A percentile compares a stretch with the other conserved stretches of the same genome.
Conservation (phyloP, 1,284 basidiomycete species). For the Ganoderma lucidum region DNA sequence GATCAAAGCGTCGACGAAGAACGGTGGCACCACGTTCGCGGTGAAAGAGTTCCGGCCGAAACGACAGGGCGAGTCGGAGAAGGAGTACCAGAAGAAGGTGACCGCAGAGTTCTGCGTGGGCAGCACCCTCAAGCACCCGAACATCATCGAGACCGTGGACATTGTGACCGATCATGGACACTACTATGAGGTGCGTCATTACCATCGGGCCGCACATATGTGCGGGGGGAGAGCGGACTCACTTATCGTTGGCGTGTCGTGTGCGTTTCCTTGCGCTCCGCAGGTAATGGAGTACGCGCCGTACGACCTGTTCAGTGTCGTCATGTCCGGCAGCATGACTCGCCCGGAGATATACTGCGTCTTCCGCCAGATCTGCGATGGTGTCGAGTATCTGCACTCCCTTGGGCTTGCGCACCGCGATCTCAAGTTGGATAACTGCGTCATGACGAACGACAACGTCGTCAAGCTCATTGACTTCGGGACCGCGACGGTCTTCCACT, state of each 20-base stretch:
- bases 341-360: conserved; percentile 99
- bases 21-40: conserved; percentile 87
- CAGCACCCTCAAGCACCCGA: conserved; percentile 92
- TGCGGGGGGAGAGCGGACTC: conserved; percentile 6
- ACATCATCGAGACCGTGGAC: conserved; percentile 98
- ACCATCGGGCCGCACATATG: not conserved
- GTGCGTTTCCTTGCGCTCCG: conserved; percentile 11
- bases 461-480: conserved; percentile 99
- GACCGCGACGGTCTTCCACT: conserved; percentile 98
- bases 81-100: conserved; percentile 99
- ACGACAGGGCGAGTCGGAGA: conserved; percentile 87
- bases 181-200: conserved; percentile 88
- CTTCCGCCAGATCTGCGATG: conserved; percentile 98
- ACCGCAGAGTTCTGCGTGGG: conserved; percentile 99
- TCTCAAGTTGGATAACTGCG: conserved; percentile 99
- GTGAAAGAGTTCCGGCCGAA: conserved; percentile 98
- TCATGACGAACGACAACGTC: conserved; percentile 94
- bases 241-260: conserved; percentile 28
- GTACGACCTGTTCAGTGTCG: conserved; percentile 97
- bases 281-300: conserved; percentile 99
- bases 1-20: conserved; percentile 87
- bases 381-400: conserved; percentile 97
- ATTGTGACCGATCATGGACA: conserved; percentile 98
- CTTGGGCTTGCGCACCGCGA: conserved; percentile 98
- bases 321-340: conserved; percentile 99